Conservation (phyloP, 352 stramenopile genomes). For the Phytophthora rubi region DNA sequence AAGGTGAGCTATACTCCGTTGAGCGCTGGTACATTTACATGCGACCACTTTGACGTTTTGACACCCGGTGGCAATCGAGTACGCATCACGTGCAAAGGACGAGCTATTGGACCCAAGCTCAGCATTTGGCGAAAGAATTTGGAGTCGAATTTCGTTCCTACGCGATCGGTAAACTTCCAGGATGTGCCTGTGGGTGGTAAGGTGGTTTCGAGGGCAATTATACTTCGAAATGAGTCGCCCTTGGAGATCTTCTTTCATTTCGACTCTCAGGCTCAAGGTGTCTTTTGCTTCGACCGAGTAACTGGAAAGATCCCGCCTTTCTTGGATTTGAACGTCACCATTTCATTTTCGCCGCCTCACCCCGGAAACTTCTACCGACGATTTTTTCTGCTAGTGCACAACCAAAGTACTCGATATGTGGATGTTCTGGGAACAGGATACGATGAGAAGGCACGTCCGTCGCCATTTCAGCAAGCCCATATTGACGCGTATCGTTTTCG, state of each 20-base stretch:
- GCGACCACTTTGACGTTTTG: conserved; percentile 90
- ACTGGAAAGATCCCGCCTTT: conserved; percentile 83
- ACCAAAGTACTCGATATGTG: conserved; percentile 86
- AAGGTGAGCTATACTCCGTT: conserved; percentile 83
- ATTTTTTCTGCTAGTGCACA: conserved; percentile 86
- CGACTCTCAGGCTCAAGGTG: conserved; percentile 66
- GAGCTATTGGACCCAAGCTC: conserved; percentile 63
- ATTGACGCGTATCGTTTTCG: conserved; percentile 85
- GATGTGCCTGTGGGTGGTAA: conserved; percentile 74
- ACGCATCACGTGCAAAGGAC: conserved; percentile 73
- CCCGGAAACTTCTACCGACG: conserved; percentile 92
- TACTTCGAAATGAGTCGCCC: conserved; percentile 82
- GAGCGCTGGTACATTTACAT: conserved; percentile 88
- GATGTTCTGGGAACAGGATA: conserved; percentile 92
- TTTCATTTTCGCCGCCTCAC: conserved; percentile 81
- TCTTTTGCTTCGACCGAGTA: conserved; percentile 88
- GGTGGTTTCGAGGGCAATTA: conserved; percentile 72
- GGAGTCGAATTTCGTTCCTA: conserved; percentile 72
- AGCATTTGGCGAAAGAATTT: conserved; percentile 88
- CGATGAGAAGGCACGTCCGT: conserved; percentile 89
- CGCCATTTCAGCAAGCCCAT: conserved; percentile 92
- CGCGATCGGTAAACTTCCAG: conserved; percentile 90
- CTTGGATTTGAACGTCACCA: conserved; percentile 78
- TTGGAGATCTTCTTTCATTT: conserved; percentile 83
- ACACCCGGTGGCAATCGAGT: conserved; percentile 90